Percentiles rank a stretch among this genome's conserved stretches.
These are phyloP conservation scores for Eutrema yunnanense DNA, from an alignment of 345 rosid genomes.

Conservation along the genomic window DNA sequence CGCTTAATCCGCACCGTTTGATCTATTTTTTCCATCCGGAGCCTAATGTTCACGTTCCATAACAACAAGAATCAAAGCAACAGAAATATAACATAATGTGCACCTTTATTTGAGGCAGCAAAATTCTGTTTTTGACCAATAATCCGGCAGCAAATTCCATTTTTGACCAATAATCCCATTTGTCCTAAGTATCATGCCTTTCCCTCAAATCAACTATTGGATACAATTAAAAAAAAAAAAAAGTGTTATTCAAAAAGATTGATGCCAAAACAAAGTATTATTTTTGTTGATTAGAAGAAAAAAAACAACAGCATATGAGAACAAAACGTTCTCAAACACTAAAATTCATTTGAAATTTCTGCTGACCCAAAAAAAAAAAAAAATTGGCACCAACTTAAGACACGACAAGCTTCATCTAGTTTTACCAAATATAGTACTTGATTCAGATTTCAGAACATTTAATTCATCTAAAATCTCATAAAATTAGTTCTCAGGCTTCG, in stretches of 20 bases:
- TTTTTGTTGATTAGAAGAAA: not conserved
- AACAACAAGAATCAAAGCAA: not conserved
- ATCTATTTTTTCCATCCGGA: too few relatives aligned
- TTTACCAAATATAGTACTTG: not conserved
- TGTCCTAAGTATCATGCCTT: not conserved
- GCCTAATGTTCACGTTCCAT: too few relatives aligned
- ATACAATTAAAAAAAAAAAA: not conserved
- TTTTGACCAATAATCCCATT: slow-evolving; percentile 2
- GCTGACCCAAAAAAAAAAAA: not conserved
- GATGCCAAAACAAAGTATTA: slow-evolving; percentile 4
- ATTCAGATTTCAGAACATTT: not conserved
- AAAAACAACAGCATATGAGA: not conserved
- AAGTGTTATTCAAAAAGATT: not conserved
- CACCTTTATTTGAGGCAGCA: not conserved
- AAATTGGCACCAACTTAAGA: not conserved
- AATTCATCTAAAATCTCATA: not conserved
- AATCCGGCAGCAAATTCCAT: not conserved
- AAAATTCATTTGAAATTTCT: not conserved
- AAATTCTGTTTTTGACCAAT: slow-evolving; percentile 6
- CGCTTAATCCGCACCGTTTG: too few relatives aligned
- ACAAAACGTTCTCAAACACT: not conserved
- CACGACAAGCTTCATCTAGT: not conserved
- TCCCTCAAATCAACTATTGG: not conserved
- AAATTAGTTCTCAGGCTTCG: slow-evolving; percentile 36
- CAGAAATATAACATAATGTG: not conserved